Evolutionary conservation across 2,329 filamentous ascomycete genomes (phyloP).

Genomic region (Leptodontidium sp.): DNA sequence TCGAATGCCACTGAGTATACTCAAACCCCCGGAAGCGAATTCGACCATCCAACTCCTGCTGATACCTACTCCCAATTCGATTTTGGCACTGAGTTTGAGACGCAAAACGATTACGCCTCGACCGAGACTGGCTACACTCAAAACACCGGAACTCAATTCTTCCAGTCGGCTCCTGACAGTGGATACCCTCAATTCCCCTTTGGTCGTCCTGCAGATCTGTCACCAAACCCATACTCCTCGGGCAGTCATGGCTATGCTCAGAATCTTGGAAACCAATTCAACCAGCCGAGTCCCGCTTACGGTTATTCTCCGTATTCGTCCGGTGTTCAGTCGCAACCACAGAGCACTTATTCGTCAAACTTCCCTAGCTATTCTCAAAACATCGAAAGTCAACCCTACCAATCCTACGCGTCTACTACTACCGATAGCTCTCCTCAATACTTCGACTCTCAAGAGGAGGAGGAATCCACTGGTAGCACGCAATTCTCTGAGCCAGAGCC

Average conservation of each 20-base stretch:
- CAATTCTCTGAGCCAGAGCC: no score
- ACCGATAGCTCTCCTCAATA: no score
- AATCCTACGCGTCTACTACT: no score
- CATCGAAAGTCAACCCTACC: no score
- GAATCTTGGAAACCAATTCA: not conserved
- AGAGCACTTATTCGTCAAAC: no score
- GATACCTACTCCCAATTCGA: not conserved
- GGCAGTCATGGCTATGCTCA: not conserved
- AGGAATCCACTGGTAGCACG: no score
- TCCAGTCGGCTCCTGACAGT: not conserved
- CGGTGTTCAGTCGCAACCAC: not conserved
- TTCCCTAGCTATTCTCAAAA: no score
- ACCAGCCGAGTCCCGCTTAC: not conserved
- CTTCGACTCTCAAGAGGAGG: no score
- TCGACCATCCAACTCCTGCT: no score
- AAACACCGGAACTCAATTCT: not conserved
- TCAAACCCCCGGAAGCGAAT: not conserved
- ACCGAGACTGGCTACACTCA: not conserved
- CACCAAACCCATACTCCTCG: not conserved
- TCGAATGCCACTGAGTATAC: not conserved
- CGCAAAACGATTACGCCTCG: not conserved
- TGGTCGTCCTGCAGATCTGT: not conserved
- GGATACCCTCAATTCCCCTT: not conserved
- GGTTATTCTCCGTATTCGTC: not conserved
- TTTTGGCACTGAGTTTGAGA: not conserved